phyloP scores from a whole-genome alignment of 345 rosid genomes.

The Chamaenerion angustifolium region DNA sequence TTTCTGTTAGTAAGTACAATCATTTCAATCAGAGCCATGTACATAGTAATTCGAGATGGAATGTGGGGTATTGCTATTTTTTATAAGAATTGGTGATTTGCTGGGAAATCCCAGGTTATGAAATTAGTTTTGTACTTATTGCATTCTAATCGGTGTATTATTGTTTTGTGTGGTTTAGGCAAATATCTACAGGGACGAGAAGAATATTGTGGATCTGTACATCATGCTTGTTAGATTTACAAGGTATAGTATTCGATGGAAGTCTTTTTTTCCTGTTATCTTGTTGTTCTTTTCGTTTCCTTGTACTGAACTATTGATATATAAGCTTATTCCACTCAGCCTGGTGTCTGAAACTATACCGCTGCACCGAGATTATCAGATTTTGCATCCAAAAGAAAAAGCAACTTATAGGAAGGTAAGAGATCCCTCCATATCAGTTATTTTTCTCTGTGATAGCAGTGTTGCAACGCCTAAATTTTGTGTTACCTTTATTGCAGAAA shows the following conservation, averaged over 20 bases:
- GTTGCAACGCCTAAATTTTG: not conserved
- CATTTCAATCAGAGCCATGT: too few species aligned
- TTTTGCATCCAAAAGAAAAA: slow-evolving; percentile 40
- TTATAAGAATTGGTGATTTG: too few species aligned
- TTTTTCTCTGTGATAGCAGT: not conserved
- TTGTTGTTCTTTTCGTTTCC: not conserved
- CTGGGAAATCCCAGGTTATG: not conserved
- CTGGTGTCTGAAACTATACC: slow-evolving; percentile 95
- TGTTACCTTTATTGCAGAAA: slow-evolving; percentile 33
- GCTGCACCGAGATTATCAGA: slow-evolving; percentile 68
- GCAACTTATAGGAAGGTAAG: slow-evolving; percentile 55
- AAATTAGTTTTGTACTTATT: not conserved
- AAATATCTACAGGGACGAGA: slow-evolving; percentile 63
- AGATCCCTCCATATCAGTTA: not conserved
- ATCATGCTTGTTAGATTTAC: slow-evolving; percentile 79
- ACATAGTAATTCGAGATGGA: too few species aligned
- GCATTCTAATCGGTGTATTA: not conserved
- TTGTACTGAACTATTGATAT: not conserved
- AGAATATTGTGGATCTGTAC: slow-evolving; percentile 78
- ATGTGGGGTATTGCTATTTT: too few species aligned
- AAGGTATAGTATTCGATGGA: slow-evolving; percentile 29
- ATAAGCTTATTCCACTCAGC: slow-evolving; percentile 24
- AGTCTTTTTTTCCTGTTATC: not conserved
- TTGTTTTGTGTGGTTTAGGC: slow-evolving; percentile 31
- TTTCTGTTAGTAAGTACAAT: too few species aligned